Conservation (phyloP, 1,284 basidiomycete genomes). For the Gymnopus androsaceus region DNA sequence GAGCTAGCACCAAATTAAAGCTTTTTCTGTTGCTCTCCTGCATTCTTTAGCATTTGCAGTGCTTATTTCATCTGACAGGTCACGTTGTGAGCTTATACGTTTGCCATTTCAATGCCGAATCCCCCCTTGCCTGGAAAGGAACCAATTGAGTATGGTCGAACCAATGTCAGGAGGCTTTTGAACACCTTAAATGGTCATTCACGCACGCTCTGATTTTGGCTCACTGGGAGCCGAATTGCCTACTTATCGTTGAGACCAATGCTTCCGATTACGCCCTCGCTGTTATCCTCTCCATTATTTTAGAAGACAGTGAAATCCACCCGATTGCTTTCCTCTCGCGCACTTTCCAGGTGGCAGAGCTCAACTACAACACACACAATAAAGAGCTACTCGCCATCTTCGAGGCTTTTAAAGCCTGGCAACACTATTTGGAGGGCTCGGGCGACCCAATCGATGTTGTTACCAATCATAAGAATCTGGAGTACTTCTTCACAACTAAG, state of each 20-base stretch:
- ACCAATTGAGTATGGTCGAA: slow-evolving; percentile 27
- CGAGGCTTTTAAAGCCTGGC: slow-evolving; percentile 3
- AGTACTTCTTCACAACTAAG: slow-evolving; percentile 7
- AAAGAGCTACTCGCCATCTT: slow-evolving; percentile 2
- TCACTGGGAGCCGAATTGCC: too few relatives aligned
- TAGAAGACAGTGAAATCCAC: slow-evolving; percentile 8
- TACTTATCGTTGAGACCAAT: too few relatives aligned
- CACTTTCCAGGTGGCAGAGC: background rate
- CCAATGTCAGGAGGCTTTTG: too few relatives aligned
- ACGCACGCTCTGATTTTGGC: too few relatives aligned
- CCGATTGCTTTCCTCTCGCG: slow-evolving; percentile 4
- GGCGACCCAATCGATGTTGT: background rate
- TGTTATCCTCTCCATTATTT: background rate
- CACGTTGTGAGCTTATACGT: too few relatives aligned
- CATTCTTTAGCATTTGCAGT: too few relatives aligned
- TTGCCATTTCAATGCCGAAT: too few relatives aligned
- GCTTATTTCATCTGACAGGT: too few relatives aligned
- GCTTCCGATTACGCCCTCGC: background rate
- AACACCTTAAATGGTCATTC: too few relatives aligned
- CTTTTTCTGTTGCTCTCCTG: too few relatives aligned
- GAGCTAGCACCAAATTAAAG: too few relatives aligned
- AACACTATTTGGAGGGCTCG: slow-evolving; percentile 1
- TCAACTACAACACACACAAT: slow-evolving; percentile 9
- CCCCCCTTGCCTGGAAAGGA: too few relatives aligned
- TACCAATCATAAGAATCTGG: slow-evolving; percentile 11